Conservation (phyloP, 2,329 filamentous ascomycete genomes). For the Diaporthe amygdali region DNA sequence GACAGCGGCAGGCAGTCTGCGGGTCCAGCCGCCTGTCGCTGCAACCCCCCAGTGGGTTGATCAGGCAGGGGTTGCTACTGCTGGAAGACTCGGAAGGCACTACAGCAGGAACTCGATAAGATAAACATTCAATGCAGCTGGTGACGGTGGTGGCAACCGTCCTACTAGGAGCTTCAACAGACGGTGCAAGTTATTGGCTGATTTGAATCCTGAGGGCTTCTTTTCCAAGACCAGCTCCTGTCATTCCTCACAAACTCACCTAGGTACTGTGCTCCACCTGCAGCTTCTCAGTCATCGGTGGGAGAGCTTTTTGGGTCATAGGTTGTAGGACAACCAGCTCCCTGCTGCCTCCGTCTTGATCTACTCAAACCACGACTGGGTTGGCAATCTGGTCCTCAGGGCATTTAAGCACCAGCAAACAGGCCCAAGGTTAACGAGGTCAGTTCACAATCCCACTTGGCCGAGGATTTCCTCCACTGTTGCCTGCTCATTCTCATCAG, state of each 20-base stretch:
- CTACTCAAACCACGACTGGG: not conserved
- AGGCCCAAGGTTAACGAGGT: not conserved
- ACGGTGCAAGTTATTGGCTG: not conserved
- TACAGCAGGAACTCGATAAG: not conserved
- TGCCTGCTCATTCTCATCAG: not conserved
- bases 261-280: not conserved
- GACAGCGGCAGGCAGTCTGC: conserved; percentile 16
- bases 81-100: not conserved
- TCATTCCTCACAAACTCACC: not conserved
- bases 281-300: not conserved
- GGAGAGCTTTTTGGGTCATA: not conserved
- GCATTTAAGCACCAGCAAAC: not conserved
- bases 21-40: not conserved
- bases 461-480: not conserved
- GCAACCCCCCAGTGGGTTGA: not conserved
- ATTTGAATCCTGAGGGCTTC: not conserved
- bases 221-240: not conserved
- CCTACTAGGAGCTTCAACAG: not conserved
- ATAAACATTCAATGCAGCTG: not conserved
- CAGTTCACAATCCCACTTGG: not conserved
- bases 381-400: not conserved
- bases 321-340: no score
- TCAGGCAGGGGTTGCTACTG: not conserved
- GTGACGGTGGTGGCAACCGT: not conserved
- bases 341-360: not conserved